Conservation (phyloP, 495 filamentous ascomycete genomes). For the Aspergillus conjunctus region DNA sequence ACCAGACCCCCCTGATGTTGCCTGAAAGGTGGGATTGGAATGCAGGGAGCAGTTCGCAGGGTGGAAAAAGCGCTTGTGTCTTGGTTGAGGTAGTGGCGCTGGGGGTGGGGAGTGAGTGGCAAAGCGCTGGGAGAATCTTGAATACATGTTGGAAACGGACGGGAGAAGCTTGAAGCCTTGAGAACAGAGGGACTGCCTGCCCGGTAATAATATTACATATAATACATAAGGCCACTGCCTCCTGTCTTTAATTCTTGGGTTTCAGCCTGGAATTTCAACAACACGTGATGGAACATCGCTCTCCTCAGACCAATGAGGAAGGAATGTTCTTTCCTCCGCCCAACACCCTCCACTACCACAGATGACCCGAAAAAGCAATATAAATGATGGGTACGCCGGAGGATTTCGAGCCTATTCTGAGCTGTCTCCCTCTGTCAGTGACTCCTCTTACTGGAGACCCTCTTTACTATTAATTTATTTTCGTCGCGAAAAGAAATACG, state of each 20-base stretch:
- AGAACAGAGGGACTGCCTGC: background rate
- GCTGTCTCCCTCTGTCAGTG: too few relatives aligned
- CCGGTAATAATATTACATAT: conserved; percentile 3
- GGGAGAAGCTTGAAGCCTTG: conserved; percentile 11
- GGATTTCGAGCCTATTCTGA: too few relatives aligned
- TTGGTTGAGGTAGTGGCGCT: conserved; percentile 12
- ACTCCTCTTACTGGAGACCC: too few relatives aligned
- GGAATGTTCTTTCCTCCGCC: background rate
- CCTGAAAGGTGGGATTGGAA: conserved; percentile 11
- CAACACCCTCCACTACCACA: background rate
- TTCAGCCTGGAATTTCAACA: background rate
- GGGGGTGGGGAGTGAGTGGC: conserved; percentile 26
- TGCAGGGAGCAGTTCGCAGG: conserved; percentile 15
- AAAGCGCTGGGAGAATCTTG: conserved; percentile 15
- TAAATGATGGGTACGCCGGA: too few relatives aligned
- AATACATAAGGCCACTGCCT: conserved; percentile 13
- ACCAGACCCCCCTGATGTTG: conserved; percentile 2
- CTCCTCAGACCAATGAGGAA: background rate
- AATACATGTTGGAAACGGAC: conserved; percentile 11
- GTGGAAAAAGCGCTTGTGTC: conserved; percentile 2
- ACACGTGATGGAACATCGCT: conserved; percentile 5
- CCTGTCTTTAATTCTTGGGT: background rate
- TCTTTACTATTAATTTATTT: too few relatives aligned
- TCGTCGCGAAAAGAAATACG: too few relatives aligned
- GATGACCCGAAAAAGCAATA: background rate